These are phyloP conservation scores for Epichloe hybrida DNA, from an alignment of 2,329 filamentous ascomycete genomes.

Conservation along the genomic window DNA sequence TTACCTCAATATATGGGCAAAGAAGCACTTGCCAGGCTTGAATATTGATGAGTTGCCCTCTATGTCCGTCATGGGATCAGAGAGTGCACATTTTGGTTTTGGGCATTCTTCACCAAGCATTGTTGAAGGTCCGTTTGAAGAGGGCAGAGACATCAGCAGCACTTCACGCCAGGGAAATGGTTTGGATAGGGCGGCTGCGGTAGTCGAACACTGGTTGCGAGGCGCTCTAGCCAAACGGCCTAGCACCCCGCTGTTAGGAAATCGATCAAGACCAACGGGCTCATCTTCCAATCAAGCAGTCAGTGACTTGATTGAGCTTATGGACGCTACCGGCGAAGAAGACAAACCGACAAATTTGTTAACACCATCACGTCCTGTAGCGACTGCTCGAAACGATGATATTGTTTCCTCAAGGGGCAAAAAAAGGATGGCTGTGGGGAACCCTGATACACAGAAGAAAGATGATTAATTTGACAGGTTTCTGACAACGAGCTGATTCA, in stretches of 20 bases:
- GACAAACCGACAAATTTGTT: slow-evolving; percentile 21
- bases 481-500: background rate
- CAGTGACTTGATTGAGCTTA: slow-evolving; percentile 59
- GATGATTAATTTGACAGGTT: slow-evolving; percentile 17
- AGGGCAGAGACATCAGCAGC: slow-evolving; percentile 29
- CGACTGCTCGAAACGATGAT: slow-evolving; percentile 20
- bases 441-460: slow-evolving; percentile 23
- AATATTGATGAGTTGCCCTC: slow-evolving; percentile 55
- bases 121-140: slow-evolving; percentile 37
- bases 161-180: slow-evolving; percentile 33
- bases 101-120: slow-evolving; percentile 26
- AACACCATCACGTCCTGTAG: slow-evolving; percentile 21
- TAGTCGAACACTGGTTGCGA: slow-evolving; percentile 81
- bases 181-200: slow-evolving; percentile 73
- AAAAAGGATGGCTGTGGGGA: slow-evolving; percentile 10
- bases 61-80: slow-evolving; percentile 50
- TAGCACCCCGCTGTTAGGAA: slow-evolving; percentile 33
- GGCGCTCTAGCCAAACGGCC: slow-evolving; percentile 59
- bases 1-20: slow-evolving; percentile 70
- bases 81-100: slow-evolving; percentile 45
- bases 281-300: slow-evolving; percentile 18
- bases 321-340: slow-evolving; percentile 47
- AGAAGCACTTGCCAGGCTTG: slow-evolving; percentile 68
- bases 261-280: slow-evolving; percentile 20
- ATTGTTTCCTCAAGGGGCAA: slow-evolving; percentile 26